Evolutionary conservation across 2,329 filamentous ascomycete species (phyloP), one percentile per base, ranked within the genome.

Genomic region (Botrytis elliptica): DNA sequence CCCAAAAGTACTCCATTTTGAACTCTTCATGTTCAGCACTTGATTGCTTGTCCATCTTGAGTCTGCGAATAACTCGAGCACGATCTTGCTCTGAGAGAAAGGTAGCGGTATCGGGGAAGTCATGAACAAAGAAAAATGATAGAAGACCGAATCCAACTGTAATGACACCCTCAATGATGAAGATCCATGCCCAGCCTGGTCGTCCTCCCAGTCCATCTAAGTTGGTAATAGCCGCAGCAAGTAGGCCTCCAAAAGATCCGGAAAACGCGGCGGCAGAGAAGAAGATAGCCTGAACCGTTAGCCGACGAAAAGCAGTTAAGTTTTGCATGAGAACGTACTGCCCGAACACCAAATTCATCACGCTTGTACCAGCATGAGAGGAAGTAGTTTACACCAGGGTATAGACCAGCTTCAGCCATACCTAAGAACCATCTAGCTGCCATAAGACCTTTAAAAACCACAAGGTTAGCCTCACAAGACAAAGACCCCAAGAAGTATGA

Each of bases 351-450:
- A 57, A 93, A 86, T 80, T 93, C 91, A 52, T 88, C 88, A 62
- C 91, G 87, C 25, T 90, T 88, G 80, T 93, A 93, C 81, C 93
- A 97, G 80, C 92, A 94, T 0, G 90, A 92, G 0, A 96, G 86
- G 79, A 94, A 94, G 81, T 94, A 95, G 77, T 92, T 92, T n/a
- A 94, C 88, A 2, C 91, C 91, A 0, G 92, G 92, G 79, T 93
- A 94, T 0, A 95, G 85, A 16, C 92, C 93, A 20, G 92, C 89
- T 81, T 96, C 93, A 29, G 88, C 88, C 38, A 95, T 83, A 36
- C 93, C 93, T 0, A 95, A 85, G 79, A 93, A 93, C 88, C 79
- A 80, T 63, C 80, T 75, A 65, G 76, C 76, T 46, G 79, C 76
- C 76, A 81, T 78, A 29, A 81, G 73, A 20, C 79, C 52, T 57